Percentiles rank a stretch among this genome's conserved stretches.
These are phyloP conservation scores for Helianthus tuberosus DNA, from an alignment of 129 eudicot species.

Conservation along the genomic window DNA sequence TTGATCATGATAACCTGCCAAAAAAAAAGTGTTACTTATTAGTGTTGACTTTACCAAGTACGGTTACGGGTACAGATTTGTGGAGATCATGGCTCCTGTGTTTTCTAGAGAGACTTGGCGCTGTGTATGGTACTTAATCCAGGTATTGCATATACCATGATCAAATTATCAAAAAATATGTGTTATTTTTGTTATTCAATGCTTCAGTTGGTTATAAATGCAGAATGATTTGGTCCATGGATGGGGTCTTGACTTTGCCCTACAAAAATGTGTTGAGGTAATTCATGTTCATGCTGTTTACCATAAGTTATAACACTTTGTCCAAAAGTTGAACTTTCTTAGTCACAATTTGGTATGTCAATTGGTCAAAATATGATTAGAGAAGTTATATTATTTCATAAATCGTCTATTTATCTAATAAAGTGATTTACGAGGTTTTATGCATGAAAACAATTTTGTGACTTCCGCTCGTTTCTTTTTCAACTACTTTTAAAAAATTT, in stretches of 20 bases:
- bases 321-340: not conserved
- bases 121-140: conserved; percentile 93
- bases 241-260: conserved; percentile 97
- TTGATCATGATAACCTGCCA: conserved; percentile 13
- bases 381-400: not conserved
- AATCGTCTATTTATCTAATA: not conserved
- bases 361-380: not conserved
- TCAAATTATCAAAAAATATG: conserved; percentile 2
- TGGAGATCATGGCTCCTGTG: conserved; percentile 98
- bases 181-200: not conserved
- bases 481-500: not conserved
- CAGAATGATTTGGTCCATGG: conserved; percentile 98
- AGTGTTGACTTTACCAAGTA: conserved; percentile 10
- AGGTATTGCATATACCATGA: conserved; percentile 45
- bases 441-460: not conserved
- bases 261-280: conserved; percentile 81
- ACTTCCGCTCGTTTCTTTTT: not conserved
- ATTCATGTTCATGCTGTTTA: conserved; percentile 9
- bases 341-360: not conserved
- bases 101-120: conserved; percentile 97
- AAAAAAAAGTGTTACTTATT: not conserved
- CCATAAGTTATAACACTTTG: not conserved
- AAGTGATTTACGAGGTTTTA: not conserved
- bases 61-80: conserved; percentile 56
- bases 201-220: conserved; percentile 23